Evolutionary conservation across 2,329 filamentous ascomycete genomes (phyloP).

Genomic region (Monosporascus cannonballus): DNA sequence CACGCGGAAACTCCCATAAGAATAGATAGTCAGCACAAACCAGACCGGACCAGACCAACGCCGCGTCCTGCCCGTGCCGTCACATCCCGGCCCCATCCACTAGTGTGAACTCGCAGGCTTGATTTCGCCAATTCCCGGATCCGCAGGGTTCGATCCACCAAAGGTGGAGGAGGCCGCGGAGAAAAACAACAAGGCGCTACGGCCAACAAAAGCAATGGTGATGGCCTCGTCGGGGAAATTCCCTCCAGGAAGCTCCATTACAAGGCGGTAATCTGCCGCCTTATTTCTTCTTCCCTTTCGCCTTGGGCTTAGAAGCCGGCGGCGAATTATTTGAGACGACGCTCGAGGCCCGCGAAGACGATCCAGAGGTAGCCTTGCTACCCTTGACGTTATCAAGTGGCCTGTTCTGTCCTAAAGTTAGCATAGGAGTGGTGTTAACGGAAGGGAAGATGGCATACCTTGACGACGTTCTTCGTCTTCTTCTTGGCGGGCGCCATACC

Average conservation of each 20-base stretch:
- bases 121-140: too few species aligned
- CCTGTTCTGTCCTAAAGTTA: constrained; percentile 65
- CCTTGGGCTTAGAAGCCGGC: constrained; percentile 36
- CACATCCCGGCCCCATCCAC: too few species aligned
- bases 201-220: too few species aligned
- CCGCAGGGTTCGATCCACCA: too few species aligned
- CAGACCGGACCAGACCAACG: too few species aligned
- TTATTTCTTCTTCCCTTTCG: constrained; percentile 49
- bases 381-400: constrained; percentile 81
- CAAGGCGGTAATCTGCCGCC: not conserved
- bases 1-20: too few species aligned
- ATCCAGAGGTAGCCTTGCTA: constrained; percentile 65
- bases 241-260: not conserved
- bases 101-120: too few species aligned
- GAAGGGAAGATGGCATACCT: constrained; percentile 47
- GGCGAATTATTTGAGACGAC: constrained; percentile 68
- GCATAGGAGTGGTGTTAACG: not conserved
- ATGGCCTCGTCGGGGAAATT: too few species aligned
- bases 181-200: too few species aligned
- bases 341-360: constrained; percentile 80
- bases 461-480: constrained; percentile 83
- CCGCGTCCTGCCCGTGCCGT: too few species aligned
- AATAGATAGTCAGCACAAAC: too few species aligned
- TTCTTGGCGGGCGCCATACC: constrained; percentile 86
- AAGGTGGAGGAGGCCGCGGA: too few species aligned